Conservation (phyloP, 2,329 filamentous ascomycete genomes). For the Penicillium decumbens region DNA sequence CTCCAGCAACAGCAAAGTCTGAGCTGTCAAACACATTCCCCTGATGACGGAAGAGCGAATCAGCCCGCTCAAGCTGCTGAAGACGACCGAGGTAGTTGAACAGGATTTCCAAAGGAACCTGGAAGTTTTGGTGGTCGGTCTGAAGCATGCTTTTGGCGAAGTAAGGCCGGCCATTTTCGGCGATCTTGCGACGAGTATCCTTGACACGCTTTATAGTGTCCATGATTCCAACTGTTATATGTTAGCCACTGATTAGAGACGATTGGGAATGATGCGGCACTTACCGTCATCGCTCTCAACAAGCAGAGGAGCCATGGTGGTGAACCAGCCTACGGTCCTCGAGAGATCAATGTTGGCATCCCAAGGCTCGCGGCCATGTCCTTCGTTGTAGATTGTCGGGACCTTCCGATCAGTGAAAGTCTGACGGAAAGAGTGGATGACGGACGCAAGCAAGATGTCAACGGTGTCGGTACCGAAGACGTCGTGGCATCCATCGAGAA, state of each 20-base stretch:
- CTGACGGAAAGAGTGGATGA: slow-evolving; percentile 43
- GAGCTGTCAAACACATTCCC: slow-evolving; percentile 33
- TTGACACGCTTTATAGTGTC: slow-evolving; percentile 37
- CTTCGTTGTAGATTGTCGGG: slow-evolving; percentile 48
- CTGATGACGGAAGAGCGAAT: slow-evolving; percentile 42
- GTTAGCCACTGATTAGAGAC: slow-evolving; percentile 8
- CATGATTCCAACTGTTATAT: slow-evolving; percentile 19
- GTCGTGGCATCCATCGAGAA: slow-evolving; percentile 31
- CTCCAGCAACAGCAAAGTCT: slow-evolving; percentile 36
- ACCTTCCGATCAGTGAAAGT: slow-evolving; percentile 42
- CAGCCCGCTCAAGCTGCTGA: slow-evolving; percentile 45
- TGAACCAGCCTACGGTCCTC: slow-evolving; percentile 50
- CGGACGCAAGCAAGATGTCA: slow-evolving; percentile 35
- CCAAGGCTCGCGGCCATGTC: slow-evolving; percentile 48
- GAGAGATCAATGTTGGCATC: slow-evolving; percentile 45
- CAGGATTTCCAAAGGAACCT: slow-evolving; percentile 39
- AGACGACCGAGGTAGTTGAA: slow-evolving; percentile 41
- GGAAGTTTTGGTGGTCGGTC: slow-evolving; percentile 29
- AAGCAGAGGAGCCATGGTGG: slow-evolving; percentile 44
- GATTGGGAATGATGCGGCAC: not conserved
- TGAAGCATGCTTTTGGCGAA: slow-evolving; percentile 33
- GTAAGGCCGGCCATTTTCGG: slow-evolving; percentile 32
- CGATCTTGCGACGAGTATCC: slow-evolving; percentile 35
- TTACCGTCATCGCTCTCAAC: slow-evolving; percentile 28
- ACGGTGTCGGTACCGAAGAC: slow-evolving; percentile 36